Evolutionary conservation across 768 basidiomycete species (phyloP).

Genomic region (Dioszegia aurantiaca): DNA sequence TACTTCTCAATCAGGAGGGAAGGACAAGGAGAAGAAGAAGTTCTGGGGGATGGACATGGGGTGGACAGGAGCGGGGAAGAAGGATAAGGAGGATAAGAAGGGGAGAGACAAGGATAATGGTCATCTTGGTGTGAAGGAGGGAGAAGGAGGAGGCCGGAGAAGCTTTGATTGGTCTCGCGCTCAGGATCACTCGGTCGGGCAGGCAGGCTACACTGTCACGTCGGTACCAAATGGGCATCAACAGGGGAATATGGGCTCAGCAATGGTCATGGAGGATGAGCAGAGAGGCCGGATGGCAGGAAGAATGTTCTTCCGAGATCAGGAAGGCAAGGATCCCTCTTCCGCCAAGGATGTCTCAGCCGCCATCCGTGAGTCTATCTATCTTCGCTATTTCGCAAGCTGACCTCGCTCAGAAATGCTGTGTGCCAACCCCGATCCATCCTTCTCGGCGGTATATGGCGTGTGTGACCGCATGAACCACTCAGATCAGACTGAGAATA

Average conservation of each 20-base stretch:
- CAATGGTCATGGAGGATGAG: slow-evolving; percentile 17
- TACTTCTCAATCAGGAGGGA: slow-evolving; percentile 29
- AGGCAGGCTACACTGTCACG: not conserved
- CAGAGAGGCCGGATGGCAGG: slow-evolving; percentile 10
- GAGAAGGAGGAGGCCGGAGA: slow-evolving; percentile 2
- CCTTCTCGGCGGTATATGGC: slow-evolving; percentile 72
- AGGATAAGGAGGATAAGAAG: slow-evolving; percentile 23
- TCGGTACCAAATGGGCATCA: not conserved
- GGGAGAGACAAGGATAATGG: slow-evolving; percentile 15
- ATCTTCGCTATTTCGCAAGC: slow-evolving; percentile 52
- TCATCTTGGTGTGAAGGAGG: slow-evolving; percentile 1
- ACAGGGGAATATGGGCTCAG: slow-evolving; percentile 7
- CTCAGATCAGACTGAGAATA: slow-evolving; percentile 59
- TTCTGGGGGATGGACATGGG: slow-evolving; percentile 31
- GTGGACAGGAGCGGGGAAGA: slow-evolving; percentile 15
- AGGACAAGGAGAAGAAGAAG: slow-evolving; percentile 41
- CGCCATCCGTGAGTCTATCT: slow-evolving; percentile 42
- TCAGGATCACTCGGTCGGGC: slow-evolving; percentile 9
- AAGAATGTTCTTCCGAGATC: slow-evolving; percentile 9
- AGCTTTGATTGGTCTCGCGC: slow-evolving; percentile 15
- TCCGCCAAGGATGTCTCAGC: slow-evolving; percentile 27
- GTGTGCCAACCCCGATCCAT: slow-evolving; percentile 31
- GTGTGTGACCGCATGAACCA: slow-evolving; percentile 77
- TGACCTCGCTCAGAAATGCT: slow-evolving; percentile 53
- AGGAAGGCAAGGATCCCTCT: slow-evolving; percentile 14